Percentiles rank a stretch among this genome's conserved stretches.
Conservation (phyloP, 1,284 basidiomycete genomes). For the Quambalaria eucalypti region DNA sequence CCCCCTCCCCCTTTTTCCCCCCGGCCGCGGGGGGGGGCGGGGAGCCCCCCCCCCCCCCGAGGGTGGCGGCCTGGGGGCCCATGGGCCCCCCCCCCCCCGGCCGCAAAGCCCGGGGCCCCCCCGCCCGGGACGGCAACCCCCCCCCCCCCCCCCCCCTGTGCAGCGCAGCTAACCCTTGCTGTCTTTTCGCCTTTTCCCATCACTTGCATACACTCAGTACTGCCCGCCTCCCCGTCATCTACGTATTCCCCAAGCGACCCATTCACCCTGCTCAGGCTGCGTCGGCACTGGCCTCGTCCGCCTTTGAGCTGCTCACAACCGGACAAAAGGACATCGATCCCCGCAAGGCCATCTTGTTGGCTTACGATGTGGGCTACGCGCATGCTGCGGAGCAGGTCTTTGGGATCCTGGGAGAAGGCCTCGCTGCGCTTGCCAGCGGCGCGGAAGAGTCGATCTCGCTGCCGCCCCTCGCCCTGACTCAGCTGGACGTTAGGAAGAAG, state of each 20-base stretch:
- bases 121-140: too few relatives aligned
- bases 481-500: slow-evolving; percentile 27
- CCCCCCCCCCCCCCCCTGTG: too few relatives aligned
- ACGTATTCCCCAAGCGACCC: slow-evolving; percentile 66
- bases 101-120: too few relatives aligned
- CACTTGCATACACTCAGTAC: too few relatives aligned
- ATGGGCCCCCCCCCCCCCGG: too few relatives aligned
- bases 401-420: slow-evolving; percentile 42
- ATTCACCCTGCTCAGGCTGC: slow-evolving; percentile 49
- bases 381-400: slow-evolving; percentile 36
- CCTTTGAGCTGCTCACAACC: slow-evolving; percentile 4
- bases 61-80: too few relatives aligned
- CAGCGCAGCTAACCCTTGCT: too few relatives aligned
- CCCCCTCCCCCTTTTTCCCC: too few relatives aligned
- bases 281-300: neutral
- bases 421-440: slow-evolving; percentile 1
- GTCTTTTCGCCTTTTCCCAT: too few relatives aligned
- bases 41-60: too few relatives aligned
- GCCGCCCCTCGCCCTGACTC: slow-evolving; percentile 14
- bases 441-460: neutral
- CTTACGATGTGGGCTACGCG: slow-evolving; percentile 73
- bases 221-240: slow-evolving; percentile 71
- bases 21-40: too few relatives aligned
- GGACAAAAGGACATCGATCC: slow-evolving; percentile 10
- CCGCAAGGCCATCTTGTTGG: slow-evolving; percentile 54